Conservation (phyloP, 768 basidiomycete genomes). For the Termitomyces sp. region DNA sequence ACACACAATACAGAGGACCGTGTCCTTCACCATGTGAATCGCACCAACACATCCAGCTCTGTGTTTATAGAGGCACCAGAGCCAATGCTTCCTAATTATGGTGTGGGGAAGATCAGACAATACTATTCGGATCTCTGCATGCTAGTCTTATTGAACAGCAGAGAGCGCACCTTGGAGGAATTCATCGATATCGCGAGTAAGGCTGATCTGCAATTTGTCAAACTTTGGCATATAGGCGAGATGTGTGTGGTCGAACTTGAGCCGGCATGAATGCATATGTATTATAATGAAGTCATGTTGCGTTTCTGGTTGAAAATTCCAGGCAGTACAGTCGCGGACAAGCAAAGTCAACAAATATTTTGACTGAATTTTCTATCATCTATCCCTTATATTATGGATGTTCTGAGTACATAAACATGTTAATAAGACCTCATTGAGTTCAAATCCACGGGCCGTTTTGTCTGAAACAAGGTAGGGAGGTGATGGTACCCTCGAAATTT, state of each 20-base stretch:
- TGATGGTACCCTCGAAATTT: too few species aligned
- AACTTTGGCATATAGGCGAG: neutral
- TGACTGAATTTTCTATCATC: too few species aligned
- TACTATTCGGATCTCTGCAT: neutral
- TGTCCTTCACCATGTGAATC: neutral
- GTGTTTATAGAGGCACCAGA: neutral
- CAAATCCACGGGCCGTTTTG: too few species aligned
- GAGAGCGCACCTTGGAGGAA: neutral
- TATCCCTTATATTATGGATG: too few species aligned
- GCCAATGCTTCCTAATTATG: neutral
- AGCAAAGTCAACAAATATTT: too few species aligned
- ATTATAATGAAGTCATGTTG: neutral
- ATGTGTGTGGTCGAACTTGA: neutral
- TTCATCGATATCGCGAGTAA: neutral
- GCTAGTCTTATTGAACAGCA: neutral
- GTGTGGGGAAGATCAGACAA: neutral
- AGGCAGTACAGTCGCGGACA: too few species aligned
- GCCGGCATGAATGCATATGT: neutral
- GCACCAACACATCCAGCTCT: neutral
- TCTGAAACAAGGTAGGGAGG: too few species aligned
- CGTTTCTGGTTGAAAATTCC: too few species aligned
- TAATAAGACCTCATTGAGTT: too few species aligned
- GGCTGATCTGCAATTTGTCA: neutral
- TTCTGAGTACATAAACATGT: too few species aligned
- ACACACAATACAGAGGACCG: neutral